Base-by-base conservation (phyloP, 208 protist genomes). In the Crithidia acanthocephali region DNA sequence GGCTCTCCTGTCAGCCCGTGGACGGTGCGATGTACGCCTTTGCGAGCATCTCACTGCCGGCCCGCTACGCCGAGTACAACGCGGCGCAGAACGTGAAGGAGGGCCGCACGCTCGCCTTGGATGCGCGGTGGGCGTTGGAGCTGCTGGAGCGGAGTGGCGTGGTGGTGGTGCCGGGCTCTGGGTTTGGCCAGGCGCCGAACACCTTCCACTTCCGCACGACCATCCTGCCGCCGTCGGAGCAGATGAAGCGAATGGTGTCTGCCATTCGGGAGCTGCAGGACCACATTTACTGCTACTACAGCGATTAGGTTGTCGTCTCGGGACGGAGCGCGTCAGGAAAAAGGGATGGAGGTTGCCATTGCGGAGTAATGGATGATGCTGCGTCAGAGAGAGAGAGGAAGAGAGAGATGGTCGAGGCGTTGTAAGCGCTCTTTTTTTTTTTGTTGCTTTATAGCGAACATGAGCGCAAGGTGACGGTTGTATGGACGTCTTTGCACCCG, bases 201-300 rank as follows among this genome's bases (percentile, higher is more conserved):
- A 99, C 98, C 23, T 97, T 93, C 67, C 99, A 99, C 90, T 99
- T 99, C 80, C 93, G 99, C 72, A 99, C 92, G 20, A 99, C 99
- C 32, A 99, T 99, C 78, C 89, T 99, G 25, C 99, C 99, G 23
- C 88, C 90, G 20, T 98, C 98, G 73, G 85, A 98, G 20, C 73
- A 98, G 57, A 98, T 99, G 73, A 83, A 98, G 72, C 75, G 80
- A n/a, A 83, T 97, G 84, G 85, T 93, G 80, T 64, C 67, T 40
- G 42, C 74, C 28, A 84, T 95, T 64, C 81, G 87, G 64, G 57
- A 50, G 28, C 85, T 93, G 63, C 91, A 95, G 74, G 81, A 91
- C 47, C 50, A 57, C 42, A 58, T 95, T n/a, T 91, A 88, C 73
- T 32, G 27, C 8, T 74, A 85, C 68, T 95, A 90, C 68, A 10